Conservation (phyloP, 768 basidiomycete genomes). For the Sarcomyxa edulis region DNA sequence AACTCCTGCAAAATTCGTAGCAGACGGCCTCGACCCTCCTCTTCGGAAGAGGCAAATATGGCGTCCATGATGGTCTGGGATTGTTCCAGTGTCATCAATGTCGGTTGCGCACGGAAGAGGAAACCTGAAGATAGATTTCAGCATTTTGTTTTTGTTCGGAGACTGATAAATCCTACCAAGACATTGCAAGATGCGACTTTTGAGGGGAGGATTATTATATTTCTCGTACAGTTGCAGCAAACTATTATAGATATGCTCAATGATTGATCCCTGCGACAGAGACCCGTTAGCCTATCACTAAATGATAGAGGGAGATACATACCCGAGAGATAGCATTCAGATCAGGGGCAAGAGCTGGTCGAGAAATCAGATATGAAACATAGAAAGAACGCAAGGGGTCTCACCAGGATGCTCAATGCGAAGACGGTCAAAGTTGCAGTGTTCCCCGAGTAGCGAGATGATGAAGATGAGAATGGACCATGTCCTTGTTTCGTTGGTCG, state of each 20-base stretch:
- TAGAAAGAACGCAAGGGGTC: conserved; percentile 14
- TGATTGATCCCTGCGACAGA: conserved; percentile 56
- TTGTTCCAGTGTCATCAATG: conserved; percentile 76
- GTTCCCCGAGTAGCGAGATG: conserved; percentile 78
- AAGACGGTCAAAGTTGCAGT: conserved; percentile 82
- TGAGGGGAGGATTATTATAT: conserved; percentile 49
- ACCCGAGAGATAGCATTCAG: conserved; percentile 57
- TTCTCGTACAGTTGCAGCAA: conserved; percentile 72
- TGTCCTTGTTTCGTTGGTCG: conserved; percentile 44
- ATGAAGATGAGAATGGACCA: conserved; percentile 78
- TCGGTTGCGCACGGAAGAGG: conserved; percentile 88
- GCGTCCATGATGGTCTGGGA: conserved; percentile 86
- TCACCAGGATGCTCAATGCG: conserved; percentile 56
- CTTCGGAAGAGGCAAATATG: conserved; percentile 72
- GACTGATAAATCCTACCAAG: conserved; percentile 49
- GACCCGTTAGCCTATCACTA: not conserved
- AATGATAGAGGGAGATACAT: conserved; percentile 2
- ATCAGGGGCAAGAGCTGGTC: conserved; percentile 48
- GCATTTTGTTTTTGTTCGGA: not conserved
- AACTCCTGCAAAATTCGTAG: conserved; percentile 92
- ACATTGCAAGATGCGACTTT: conserved; percentile 77
- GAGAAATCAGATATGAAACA: not conserved
- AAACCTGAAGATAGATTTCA: conserved; percentile 50
- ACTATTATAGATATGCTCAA: conserved; percentile 76
- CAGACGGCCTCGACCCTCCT: conserved; percentile 67